A percentile compares a stretch with the other conserved stretches of the same genome.
These are phyloP conservation scores for Cadophora gregata DNA, from an alignment of 2,329 filamentous ascomycete genomes.

Conservation along the genomic window DNA sequence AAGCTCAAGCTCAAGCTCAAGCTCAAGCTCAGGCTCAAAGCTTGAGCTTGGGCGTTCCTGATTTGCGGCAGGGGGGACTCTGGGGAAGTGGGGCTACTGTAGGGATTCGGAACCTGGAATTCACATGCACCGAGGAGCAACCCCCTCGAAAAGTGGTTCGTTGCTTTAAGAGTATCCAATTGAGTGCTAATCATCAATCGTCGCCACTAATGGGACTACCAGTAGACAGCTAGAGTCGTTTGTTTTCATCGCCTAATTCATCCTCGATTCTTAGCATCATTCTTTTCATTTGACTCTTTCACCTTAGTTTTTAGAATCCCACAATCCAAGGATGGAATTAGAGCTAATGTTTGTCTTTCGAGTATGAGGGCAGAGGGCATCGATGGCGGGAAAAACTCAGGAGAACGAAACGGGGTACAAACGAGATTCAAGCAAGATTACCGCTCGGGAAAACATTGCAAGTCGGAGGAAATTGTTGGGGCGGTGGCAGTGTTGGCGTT, in stretches of 20 bases:
- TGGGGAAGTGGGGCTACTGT: constrained; percentile 15
- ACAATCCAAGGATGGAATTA: neutral
- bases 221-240: too few relatives aligned
- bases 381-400: neutral
- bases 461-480: neutral
- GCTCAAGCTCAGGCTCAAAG: neutral
- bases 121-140: too few relatives aligned
- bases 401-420: neutral
- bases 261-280: too few relatives aligned
- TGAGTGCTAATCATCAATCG: too few relatives aligned
- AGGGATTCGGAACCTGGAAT: neutral
- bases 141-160: too few relatives aligned
- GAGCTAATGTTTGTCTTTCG: neutral
- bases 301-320: too few relatives aligned
- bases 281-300: too few relatives aligned
- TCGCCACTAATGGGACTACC: too few relatives aligned
- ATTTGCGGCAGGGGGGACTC: neutral
- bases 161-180: too few relatives aligned
- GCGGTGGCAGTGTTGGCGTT: neutral
- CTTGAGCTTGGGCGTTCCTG: neutral
- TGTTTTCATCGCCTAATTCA: too few relatives aligned
- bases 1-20: too few relatives aligned
- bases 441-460: neutral
- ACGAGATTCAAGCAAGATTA: neutral
- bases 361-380: neutral